Evolutionary conservation across 1,284 basidiomycete genomes (phyloP), one percentile per base, ranked within the genome.

Genomic region (Cryptococcus sp.): DNA sequence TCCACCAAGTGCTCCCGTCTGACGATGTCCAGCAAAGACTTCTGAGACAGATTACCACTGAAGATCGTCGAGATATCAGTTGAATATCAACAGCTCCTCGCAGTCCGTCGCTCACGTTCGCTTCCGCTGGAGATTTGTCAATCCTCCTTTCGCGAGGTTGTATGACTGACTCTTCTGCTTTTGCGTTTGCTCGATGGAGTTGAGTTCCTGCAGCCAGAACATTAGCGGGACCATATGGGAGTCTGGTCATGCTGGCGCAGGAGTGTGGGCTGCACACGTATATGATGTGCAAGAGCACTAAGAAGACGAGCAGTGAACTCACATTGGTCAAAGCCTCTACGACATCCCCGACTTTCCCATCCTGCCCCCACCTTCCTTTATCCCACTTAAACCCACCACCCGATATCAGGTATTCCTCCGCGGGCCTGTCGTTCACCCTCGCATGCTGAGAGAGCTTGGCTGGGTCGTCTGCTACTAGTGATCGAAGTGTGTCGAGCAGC

Each of bases 61-160:
- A 17, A 58, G 48, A 48, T 47, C 55, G 35, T 38, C 39, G 27
- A 27, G 41, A 35, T 58, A 10, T 41, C 27, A 27, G 51, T 35
- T 13, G 2, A 35, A 35, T 10, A 10, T 10, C 5, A 10, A 30
- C 27, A 5, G 4, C 10, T 10, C 4, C 10, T 30, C 27, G 27
- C 5, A 30, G 10, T 30, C 22, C 1, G 1, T 15, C 23, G 80
- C 87, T 68, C 73, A 94, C 91, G 86, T 87, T 83, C 91, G 91
- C 85, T 93, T 97, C 64, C 95, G 86, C 54, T 97, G 92, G 82
- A 98, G 86, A 72, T 92, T 89, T n/a, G 88, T 86, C 58, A 99
- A 82, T 47, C 90, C 88, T 0, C 94, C 93, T 79, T 99, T 99
- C 54, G 93, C 90, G 20, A 95, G 82, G 72, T 94, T 95, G 80